phyloP scores from a whole-genome alignment of 306 rosid species.

The Hippophae rhamnoides region DNA sequence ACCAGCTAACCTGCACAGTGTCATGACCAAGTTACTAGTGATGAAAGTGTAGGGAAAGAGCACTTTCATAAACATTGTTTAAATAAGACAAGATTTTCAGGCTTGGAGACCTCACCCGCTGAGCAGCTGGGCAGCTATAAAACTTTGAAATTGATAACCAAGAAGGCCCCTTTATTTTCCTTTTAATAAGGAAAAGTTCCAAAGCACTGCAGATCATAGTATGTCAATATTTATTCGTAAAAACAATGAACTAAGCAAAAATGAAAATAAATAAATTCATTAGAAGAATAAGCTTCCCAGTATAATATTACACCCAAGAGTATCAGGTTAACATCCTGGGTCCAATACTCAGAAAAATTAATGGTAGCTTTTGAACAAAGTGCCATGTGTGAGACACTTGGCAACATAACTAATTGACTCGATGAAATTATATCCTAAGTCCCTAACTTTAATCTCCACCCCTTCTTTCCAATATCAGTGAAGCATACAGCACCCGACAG shows the following conservation, averaged over 20 bases:
- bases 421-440: background rate
- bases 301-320: background rate
- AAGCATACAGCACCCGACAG: background rate
- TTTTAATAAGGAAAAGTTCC: constrained; percentile 78
- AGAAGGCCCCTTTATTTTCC: constrained; percentile 87
- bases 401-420: background rate
- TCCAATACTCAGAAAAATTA: background rate
- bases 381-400: background rate
- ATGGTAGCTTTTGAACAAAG: background rate
- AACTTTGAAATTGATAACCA: constrained; percentile 70
- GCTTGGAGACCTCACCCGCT: constrained; percentile 50
- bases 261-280: background rate
- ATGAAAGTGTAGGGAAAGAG: constrained; percentile 5
- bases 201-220: constrained; percentile 60
- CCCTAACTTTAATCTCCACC: background rate
- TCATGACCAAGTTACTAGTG: constrained; percentile 18
- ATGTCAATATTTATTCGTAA: constrained; percentile 16
- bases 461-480: background rate
- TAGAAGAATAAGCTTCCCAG: background rate
- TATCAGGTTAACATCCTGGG: background rate
- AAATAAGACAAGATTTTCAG: background rate
- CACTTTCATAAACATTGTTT: background rate
- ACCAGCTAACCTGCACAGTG: constrained; percentile 82
- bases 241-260: constrained; percentile 3
- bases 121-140: constrained; percentile 41